Conservation (phyloP, 202 grass and related monocot genomes). For the Panicum hallii region DNA sequence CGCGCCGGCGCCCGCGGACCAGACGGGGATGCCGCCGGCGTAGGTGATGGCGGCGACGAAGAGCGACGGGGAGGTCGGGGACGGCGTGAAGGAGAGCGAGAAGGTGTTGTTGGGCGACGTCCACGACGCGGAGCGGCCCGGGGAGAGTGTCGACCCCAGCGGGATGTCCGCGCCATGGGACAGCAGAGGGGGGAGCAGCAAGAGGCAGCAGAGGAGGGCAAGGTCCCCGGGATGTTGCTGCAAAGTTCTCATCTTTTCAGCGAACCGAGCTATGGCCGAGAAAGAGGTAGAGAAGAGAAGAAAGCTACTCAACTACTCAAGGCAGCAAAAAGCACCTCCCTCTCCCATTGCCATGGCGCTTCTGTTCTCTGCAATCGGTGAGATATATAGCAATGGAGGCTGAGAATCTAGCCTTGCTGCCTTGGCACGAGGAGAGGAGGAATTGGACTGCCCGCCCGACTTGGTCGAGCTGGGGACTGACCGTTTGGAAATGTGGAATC, state of each 20-base stretch:
- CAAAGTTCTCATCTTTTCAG: slow-evolving; percentile 43
- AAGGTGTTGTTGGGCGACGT: slow-evolving; percentile 55
- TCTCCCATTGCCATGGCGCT: slow-evolving; percentile 12
- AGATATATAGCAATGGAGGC: neutral
- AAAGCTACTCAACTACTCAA: neutral
- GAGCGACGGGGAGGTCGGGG: slow-evolving; percentile 61
- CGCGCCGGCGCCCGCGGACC: slow-evolving; percentile 59
- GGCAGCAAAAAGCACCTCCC: neutral
- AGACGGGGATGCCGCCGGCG: slow-evolving; percentile 65
- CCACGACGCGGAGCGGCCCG: slow-evolving; percentile 58
- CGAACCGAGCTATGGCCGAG: neutral
- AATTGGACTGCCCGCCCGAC: neutral
- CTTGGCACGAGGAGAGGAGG: neutral
- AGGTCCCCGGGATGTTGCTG: neutral
- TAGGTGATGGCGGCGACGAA: slow-evolving; percentile 70
- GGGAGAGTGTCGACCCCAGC: slow-evolving; percentile 60
- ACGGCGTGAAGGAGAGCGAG: slow-evolving; percentile 67
- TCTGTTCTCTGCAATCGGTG: neutral
- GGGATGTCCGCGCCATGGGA: slow-evolving; percentile 55
- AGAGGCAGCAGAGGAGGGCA: slow-evolving; percentile 34
- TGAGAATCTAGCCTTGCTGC: neutral
- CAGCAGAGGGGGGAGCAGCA: slow-evolving; percentile 42
- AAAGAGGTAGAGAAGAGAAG: neutral
- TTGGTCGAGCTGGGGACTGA: neutral
- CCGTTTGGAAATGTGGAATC: neutral